These are phyloP conservation scores for Parasarocladium wereldwijsianum DNA, from an alignment of 2,329 filamentous ascomycete genomes.

Conservation along the genomic window DNA sequence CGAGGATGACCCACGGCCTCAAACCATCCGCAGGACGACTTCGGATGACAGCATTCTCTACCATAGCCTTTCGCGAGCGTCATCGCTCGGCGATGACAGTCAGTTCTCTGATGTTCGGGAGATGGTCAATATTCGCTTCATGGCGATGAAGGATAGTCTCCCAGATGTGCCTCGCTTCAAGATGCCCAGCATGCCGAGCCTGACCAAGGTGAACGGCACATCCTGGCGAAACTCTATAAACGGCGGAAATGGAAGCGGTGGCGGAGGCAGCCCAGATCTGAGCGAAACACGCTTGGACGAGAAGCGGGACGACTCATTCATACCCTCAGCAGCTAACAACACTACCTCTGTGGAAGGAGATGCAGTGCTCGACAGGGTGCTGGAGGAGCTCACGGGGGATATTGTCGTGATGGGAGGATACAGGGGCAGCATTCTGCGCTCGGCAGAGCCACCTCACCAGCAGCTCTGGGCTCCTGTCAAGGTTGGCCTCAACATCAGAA, in stretches of 20 bases:
- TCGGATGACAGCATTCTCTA: slow-evolving; percentile 64
- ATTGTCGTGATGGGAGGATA: slow-evolving; percentile 84
- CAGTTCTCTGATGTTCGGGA: slow-evolving; percentile 68
- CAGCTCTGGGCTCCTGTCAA: slow-evolving; percentile 92
- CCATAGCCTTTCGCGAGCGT: slow-evolving; percentile 60
- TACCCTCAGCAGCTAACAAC: too few species aligned
- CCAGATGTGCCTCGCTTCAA: slow-evolving; percentile 68
- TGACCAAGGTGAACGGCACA: slow-evolving; percentile 35
- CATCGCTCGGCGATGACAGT: slow-evolving; percentile 72
- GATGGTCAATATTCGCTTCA: slow-evolving; percentile 77
- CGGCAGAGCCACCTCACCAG: slow-evolving; percentile 66
- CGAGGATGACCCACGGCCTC: slow-evolving; percentile 12
- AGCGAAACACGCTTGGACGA: too few species aligned
- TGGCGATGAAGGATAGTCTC: slow-evolving; percentile 79
- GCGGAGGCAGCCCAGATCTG: too few species aligned
- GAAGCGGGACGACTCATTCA: too few species aligned
- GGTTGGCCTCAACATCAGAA: slow-evolving; percentile 78
- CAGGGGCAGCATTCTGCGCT: slow-evolving; percentile 76
- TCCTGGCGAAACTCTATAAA: slow-evolving; percentile 13
- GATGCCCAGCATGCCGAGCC: slow-evolving; percentile 35
- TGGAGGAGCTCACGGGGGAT: slow-evolving; percentile 66
- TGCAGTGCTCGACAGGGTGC: slow-evolving; percentile 32
- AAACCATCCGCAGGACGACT: slow-evolving; percentile 17
- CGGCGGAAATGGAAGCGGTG: too few species aligned
- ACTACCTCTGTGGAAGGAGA: slow-evolving; percentile 12